These are phyloP conservation scores for Blastobotrys aristatus DNA, from an alignment of 1,139 yeast species.

Conservation along the genomic window DNA sequence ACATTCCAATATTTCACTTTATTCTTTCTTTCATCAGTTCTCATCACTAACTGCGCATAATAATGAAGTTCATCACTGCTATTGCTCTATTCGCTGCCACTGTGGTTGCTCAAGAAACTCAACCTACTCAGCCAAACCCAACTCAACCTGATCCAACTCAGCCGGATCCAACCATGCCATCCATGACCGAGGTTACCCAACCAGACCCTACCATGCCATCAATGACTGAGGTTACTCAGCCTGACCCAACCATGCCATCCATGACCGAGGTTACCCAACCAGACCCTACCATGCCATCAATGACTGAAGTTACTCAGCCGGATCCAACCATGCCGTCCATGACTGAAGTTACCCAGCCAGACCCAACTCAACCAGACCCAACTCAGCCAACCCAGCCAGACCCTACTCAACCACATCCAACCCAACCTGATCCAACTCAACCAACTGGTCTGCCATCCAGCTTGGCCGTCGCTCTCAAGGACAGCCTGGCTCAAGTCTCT, in stretches of 20 bases:
- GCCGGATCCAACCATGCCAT: not conserved
- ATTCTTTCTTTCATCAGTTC: too few relatives aligned
- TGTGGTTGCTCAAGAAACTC: not conserved
- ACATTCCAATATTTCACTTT: too few relatives aligned
- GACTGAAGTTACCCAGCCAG: not conserved
- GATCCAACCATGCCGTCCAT: not conserved
- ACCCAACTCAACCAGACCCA: constrained; percentile 1
- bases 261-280: constrained; percentile 1
- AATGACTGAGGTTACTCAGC: not conserved
- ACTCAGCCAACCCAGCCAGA: constrained; percentile 2
- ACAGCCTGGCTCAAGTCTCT: too few relatives aligned
- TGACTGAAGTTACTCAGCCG: not conserved
- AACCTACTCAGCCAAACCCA: not conserved
- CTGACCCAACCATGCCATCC: constrained; percentile 1
- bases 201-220: not conserved
- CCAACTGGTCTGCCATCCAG: not conserved
- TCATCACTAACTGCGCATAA: too few relatives aligned
- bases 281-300: not conserved
- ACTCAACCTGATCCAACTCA: not conserved
- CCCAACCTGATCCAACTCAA: constrained; percentile 1
- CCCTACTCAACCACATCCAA: constrained; percentile 2
- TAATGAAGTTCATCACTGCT: not conserved
- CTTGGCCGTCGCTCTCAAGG: not conserved
- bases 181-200: not conserved
- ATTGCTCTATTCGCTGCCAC: not conserved